Percentiles rank a stretch among this genome's conserved stretches.
Evolutionary conservation across 2,329 filamentous ascomycete species (phyloP).

Genomic region (Alternaria sp.): DNA sequence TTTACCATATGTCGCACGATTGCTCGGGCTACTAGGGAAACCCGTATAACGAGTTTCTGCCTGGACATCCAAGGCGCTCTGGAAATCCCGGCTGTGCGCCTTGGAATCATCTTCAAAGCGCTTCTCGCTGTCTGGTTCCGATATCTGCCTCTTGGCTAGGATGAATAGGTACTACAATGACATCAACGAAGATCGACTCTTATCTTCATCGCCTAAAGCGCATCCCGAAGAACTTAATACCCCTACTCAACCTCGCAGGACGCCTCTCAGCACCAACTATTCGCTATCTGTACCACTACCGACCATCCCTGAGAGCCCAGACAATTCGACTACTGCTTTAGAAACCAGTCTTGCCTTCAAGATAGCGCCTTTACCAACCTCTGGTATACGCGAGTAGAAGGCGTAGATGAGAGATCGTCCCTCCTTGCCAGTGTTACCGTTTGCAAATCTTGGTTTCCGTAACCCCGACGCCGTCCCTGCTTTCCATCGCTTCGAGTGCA

Average conservation of each 20-base stretch:
- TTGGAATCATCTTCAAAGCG: background rate
- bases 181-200: background rate
- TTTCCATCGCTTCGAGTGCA: conserved; percentile 2
- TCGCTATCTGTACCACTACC: background rate
- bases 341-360: background rate
- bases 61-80: background rate
- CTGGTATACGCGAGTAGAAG: conserved; percentile 1
- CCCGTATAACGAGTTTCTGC: background rate
- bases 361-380: background rate
- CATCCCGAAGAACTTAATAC: background rate
- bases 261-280: background rate
- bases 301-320: background rate
- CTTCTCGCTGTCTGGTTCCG: background rate
- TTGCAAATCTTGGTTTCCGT: conserved; percentile 6
- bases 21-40: background rate
- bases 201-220: background rate
- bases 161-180: background rate
- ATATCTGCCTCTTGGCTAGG: background rate
- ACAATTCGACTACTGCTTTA: background rate
- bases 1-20: background rate
- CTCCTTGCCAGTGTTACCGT: conserved; percentile 5
- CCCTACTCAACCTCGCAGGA: background rate
- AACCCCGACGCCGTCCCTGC: conserved; percentile 1
- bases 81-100: background rate
- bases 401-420: background rate